A percentile compares a stretch with the other conserved stretches of the same genome.
These are phyloP conservation scores for Epichloe baconii DNA, from an alignment of 2,329 filamentous ascomycete species.

Conservation along the genomic window DNA sequence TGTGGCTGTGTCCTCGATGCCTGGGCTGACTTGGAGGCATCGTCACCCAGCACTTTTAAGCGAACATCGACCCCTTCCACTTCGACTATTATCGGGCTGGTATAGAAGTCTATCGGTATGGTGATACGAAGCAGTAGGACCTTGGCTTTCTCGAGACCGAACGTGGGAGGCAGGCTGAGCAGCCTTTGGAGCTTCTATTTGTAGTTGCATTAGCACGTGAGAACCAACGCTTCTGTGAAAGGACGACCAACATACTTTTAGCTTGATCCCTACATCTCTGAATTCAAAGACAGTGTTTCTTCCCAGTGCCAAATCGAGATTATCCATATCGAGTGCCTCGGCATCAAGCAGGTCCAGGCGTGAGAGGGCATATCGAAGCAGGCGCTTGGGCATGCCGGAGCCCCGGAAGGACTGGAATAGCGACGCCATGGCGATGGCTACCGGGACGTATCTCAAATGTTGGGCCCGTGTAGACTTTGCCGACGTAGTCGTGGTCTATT, in stretches of 20 bases:
- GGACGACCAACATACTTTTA: conserved; percentile 42
- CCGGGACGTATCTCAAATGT: background rate
- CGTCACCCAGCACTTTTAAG: conserved; percentile 34
- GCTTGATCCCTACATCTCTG: conserved; percentile 68
- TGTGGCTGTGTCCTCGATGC: conserved; percentile 16
- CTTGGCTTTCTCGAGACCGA: conserved; percentile 60
- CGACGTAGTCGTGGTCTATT: background rate
- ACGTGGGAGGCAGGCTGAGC: conserved; percentile 58
- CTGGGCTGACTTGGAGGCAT: conserved; percentile 28
- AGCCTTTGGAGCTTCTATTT: conserved; percentile 63
- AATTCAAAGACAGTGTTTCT: conserved; percentile 75
- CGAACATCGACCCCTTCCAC: conserved; percentile 68
- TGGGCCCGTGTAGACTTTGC: background rate
- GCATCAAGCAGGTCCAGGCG: conserved; percentile 79
- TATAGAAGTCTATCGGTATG: conserved; percentile 78
- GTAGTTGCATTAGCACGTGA: conserved; percentile 10
- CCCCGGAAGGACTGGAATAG: conserved; percentile 52
- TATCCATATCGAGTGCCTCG: conserved; percentile 73
- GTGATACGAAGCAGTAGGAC: conserved; percentile 67
- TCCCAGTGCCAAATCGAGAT: conserved; percentile 72
- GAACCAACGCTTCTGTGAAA: conserved; percentile 7
- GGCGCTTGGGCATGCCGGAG: conserved; percentile 74
- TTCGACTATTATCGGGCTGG: conserved; percentile 69
- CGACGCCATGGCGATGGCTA: conserved; percentile 46
- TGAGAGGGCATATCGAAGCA: conserved; percentile 75